phyloP scores from a whole-genome alignment of 2,329 filamentous ascomycete genomes.

The Hypoxylon sp. region DNA sequence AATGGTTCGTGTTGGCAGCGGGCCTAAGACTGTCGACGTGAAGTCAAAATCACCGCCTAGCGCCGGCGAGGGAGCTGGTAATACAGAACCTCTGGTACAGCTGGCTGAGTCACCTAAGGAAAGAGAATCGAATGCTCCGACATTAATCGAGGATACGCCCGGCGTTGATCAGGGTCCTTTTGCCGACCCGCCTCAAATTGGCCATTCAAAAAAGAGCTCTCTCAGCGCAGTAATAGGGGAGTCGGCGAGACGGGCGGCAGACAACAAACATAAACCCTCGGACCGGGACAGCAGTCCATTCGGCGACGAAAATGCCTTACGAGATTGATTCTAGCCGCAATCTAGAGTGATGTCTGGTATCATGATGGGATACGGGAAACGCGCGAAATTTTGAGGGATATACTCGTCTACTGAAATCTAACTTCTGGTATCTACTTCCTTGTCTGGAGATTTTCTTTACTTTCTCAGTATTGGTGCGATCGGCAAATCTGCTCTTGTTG shows the following conservation, averaged over 20 bases:
- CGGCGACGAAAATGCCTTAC: constrained; percentile 52
- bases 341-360: constrained; percentile 37
- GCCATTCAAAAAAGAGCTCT: constrained; percentile 58
- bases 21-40: constrained; percentile 56
- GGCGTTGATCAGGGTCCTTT: constrained; percentile 69
- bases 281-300: constrained; percentile 50
- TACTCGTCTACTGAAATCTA: constrained; percentile 32
- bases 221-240: constrained; percentile 70
- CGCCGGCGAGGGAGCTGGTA: constrained; percentile 41
- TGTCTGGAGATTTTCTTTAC: constrained; percentile 36
- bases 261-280: constrained; percentile 51
- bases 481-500: constrained; percentile 29
- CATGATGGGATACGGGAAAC: constrained; percentile 42
- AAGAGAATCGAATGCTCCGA: constrained; percentile 60
- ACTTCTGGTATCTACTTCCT: constrained; percentile 45
- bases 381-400: constrained; percentile 32
- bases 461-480: constrained; percentile 30
- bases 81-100: constrained; percentile 37
- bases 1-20: constrained; percentile 69
- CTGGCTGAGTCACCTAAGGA: constrained; percentile 28
- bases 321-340: constrained; percentile 44
- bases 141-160: constrained; percentile 64
- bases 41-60: constrained; percentile 44
- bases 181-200: constrained; percentile 63
- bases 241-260: constrained; percentile 58